A percentile compares a stretch with the other conserved stretches of the same genome.
Evolutionary conservation across 73 alveolate species (phyloP).

Genomic region (Uronychia setigera): DNA sequence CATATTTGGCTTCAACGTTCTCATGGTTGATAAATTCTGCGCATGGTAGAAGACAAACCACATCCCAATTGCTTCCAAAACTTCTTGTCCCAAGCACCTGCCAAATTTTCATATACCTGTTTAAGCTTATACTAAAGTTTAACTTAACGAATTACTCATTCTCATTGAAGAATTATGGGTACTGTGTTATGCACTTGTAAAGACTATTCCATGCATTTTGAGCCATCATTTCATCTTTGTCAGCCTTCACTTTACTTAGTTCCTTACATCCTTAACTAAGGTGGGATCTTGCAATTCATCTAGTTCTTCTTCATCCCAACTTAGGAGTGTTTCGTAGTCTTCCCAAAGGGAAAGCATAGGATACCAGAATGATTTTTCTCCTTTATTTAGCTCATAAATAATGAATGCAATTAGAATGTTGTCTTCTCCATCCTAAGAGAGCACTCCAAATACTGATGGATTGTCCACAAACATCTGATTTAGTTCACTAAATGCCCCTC

Average conservation of each 20-base stretch:
- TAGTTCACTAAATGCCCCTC: conserved; percentile 27
- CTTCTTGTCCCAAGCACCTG: conserved; percentile 40
- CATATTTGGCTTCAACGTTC: conserved; percentile 51
- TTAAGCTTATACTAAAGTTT: neutral
- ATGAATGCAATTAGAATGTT: conserved; percentile 34
- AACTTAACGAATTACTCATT: neutral
- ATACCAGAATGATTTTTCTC: conserved; percentile 46
- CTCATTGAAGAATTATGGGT: conserved; percentile 51
- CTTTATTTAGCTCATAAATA: conserved; percentile 45
- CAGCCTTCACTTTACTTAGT: neutral
- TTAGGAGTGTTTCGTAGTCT: conserved; percentile 33
- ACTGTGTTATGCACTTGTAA: conserved; percentile 7
- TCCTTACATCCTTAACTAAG: conserved; percentile 6
- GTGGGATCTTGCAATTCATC: conserved; percentile 54
- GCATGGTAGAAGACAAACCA: conserved; percentile 40
- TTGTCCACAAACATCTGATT: conserved; percentile 20
- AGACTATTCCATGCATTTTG: conserved; percentile 20
- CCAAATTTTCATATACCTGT: conserved; percentile 21
- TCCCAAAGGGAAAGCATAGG: conserved; percentile 55
- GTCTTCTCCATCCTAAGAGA: conserved; percentile 48
- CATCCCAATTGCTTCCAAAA: conserved; percentile 58
- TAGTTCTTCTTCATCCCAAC: conserved; percentile 52
- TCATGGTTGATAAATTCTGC: conserved; percentile 57
- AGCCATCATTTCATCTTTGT: neutral
- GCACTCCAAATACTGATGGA: conserved; percentile 47